Base-by-base conservation (phyloP, 345 rosid species). In the Barbarea vulgaris region DNA sequence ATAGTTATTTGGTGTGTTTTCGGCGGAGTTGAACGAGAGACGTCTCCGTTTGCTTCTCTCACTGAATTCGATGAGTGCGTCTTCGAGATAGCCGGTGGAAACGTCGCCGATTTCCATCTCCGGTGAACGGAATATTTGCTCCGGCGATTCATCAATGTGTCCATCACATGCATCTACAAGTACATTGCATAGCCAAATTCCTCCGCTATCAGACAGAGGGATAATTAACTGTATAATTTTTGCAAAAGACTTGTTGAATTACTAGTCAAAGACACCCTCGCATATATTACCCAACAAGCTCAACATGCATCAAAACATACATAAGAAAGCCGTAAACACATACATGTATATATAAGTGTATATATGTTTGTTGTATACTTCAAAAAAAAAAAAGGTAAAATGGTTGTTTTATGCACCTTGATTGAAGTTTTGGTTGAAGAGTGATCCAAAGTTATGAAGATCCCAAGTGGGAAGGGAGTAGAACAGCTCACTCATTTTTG, bases 81-180 rank as follows among this genome's bases (percentile, higher is more conserved):
- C 98, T 79, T 93, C 91, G 30, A 93, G 85, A 64, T 93, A 93
- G 47, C 98, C 98, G 22, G 96, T 85, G 36, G 96, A 89, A 21
- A 85, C 73, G 71, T 88, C 89, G 34, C 83, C 75, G 22, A 64
- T 30, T 27, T 21, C 73, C n/a, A 65, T 52, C 77, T 55, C 81
- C 81, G 76, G 86, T 55, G 60, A 81, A 74, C 13, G 80, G 77
- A 2, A 80, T 44, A 28, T 69, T 34, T 48, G 55, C 71, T 73
- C 79, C 84, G 69, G 72, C 42, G 80, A 70, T 63, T 64, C 80
- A 36, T 81, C 88, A 83, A 86, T 80, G 52, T 77, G 80, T 75
- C 70, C 85, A 44, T 15, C 19, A 70, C 47, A 74, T 56, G 74
- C 61, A 77, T 71, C 81, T 73, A 34, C 37, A 64, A 53, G 60